phyloP scores from a whole-genome alignment of 2,329 filamentous ascomycete species.

The Epichloe elymi region DNA sequence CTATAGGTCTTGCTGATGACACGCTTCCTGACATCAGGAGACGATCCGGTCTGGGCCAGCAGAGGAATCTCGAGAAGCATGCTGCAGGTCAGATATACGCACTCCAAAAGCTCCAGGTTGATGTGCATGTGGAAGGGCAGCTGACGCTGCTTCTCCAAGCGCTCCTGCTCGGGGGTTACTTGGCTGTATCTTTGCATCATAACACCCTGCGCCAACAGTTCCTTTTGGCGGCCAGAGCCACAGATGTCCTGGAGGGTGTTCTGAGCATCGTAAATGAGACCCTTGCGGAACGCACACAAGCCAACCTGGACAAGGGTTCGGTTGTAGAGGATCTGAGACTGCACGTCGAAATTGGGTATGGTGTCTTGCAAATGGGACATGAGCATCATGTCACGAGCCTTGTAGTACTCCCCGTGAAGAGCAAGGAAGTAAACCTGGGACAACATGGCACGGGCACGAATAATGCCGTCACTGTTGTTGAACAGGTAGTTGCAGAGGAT shows the following conservation, averaged over 20 bases:
- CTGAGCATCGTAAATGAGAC: constrained; percentile 93
- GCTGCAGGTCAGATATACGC: constrained; percentile 95
- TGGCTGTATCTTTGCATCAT: constrained; percentile 96
- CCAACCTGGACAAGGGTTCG: constrained; percentile 94
- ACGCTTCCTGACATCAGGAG: constrained; percentile 91
- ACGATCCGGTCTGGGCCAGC: constrained; percentile 90
- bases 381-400: constrained; percentile 95
- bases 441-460: constrained; percentile 90
- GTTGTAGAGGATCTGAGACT: constrained; percentile 97
- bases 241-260: constrained; percentile 97
- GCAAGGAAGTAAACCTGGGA: constrained; percentile 98
- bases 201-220: constrained; percentile 91
- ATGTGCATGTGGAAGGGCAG: constrained; percentile 99
- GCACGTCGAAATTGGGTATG: constrained; percentile 91
- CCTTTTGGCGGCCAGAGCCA: constrained; percentile 93
- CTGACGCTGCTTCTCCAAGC: constrained; percentile 91
- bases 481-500: constrained; percentile 92
- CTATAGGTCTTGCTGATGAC: constrained; percentile 99
- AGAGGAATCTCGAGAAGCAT: constrained; percentile 98
- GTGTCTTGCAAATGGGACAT: constrained; percentile 99
- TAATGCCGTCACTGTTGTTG: constrained; percentile 86
- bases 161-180: constrained; percentile 90
- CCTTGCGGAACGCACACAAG: constrained; percentile 94
- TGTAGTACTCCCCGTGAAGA: constrained; percentile 95
- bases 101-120: constrained; percentile 95